Evolutionary conservation across 2,329 filamentous ascomycete species (phyloP), one percentile per base, ranked within the genome.

Genomic region (Hortaea sp.): DNA sequence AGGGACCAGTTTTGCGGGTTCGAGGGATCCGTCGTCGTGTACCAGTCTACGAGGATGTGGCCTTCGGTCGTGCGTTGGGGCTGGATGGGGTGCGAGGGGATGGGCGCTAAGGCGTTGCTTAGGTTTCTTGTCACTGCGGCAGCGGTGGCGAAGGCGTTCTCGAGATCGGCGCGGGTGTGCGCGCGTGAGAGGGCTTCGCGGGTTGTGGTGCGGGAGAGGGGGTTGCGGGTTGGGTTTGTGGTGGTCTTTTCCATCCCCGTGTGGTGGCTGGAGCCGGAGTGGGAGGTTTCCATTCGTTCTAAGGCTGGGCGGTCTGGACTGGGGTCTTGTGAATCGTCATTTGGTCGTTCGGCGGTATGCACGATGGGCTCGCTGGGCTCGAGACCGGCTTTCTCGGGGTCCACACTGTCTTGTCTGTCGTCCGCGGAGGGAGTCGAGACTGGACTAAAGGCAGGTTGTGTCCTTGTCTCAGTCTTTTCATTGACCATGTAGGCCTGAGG

Each of bases 1-100:
- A 45, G 43, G 9, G 43, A 48, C 57, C 60, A 65, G 41, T 64
- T 63, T 41, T 63, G 61, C 1, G 60, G 61, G 43, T 65, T 63
- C 12, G 51, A 51, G 4, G 47, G 49, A 43, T 62, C 60, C 12
- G 51, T 51, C 2, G 66, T 69, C 0, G 61, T 63, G 46, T 71
- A 71, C 67, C 68, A 71, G 47, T 70, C 67, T 0, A 72, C 75
- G 1, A 78, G 64, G 45, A 78, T 63, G 63, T 50, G 62, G 57
- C 74, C 75, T 41, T 77, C 72, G 39, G 64, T 65, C 13, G 72
- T 77, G 46, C 66, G 67, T 39, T 66, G 64, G 12, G 74, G 72
- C 28, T 74, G 65, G 12, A 77, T 67, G 13, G 66, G 61, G 10
- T 60, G 57, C 7, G 56, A 63, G 1, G 63, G 65, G 3, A 64